Conservation (phyloP, 768 basidiomycete genomes). For the Mrakia hoshinonis region DNA sequence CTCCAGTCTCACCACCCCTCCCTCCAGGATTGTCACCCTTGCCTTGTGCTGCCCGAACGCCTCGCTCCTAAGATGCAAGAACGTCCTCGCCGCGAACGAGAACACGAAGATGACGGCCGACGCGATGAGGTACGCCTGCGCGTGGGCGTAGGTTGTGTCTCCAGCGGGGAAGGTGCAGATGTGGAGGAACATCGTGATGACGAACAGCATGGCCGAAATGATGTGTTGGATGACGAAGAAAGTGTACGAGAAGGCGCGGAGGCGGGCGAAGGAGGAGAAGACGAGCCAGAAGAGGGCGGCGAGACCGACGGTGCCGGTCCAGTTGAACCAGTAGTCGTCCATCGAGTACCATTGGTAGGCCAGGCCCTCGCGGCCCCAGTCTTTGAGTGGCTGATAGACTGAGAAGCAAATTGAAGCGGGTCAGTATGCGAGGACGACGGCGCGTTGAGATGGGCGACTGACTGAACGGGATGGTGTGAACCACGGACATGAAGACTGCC, state of each 20-base stretch:
- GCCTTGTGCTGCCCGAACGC: neutral
- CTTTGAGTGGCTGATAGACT: slow-evolving; percentile 1
- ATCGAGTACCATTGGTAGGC: neutral
- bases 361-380: neutral
- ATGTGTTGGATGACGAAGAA: slow-evolving; percentile 5
- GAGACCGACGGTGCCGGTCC: slow-evolving; percentile 1
- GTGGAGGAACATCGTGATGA: slow-evolving; percentile 1
- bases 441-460: neutral
- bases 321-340: slow-evolving; percentile 5
- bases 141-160: neutral
- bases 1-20: neutral
- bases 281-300: neutral
- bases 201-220: neutral
- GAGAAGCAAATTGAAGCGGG: neutral
- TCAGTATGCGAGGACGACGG: neutral
- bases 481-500: neutral
- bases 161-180: neutral
- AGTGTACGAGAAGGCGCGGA: neutral
- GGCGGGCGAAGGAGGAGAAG: neutral
- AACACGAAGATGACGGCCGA: neutral
- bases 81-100: neutral
- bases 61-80: neutral
- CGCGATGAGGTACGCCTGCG: neutral
- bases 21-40: neutral
- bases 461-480: slow-evolving; percentile 4